Evolutionary conservation across 345 rosid species (phyloP), one percentile per base, ranked within the genome.

Genomic region (Arabidopsis suecica): DNA sequence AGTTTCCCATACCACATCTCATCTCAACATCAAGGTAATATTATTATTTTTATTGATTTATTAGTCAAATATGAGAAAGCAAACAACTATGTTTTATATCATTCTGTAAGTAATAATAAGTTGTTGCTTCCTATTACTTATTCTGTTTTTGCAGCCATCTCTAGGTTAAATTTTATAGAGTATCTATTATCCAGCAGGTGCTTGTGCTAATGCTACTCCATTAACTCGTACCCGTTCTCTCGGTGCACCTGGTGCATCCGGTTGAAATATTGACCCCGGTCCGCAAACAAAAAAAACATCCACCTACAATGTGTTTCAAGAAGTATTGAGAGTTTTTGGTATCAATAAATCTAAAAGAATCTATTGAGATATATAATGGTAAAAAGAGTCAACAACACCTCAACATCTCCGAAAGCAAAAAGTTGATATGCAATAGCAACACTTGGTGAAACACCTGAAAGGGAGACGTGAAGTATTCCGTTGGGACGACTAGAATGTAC

Each of bases 361-460:
- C 22, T n/a, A 2, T n/a, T 44, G 16, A 13, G 22, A 3, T 3
- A 28, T 28, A 28, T 28, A 47, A 53, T 50, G 55, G 28, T 53
- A 53, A 53, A 53, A 55, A 13, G 36, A 55, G 36, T 28, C 4
- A 55, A 55, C 30, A 55, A 55, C 30, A 55, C 60, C 60, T 55
- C 37, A 55, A 55, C 6, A 5, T 16, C 3, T 55, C 60, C 60
- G 4, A 3, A 28, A 55, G 60, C n/a, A 30, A 28, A 0, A 55
- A 55, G 60, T 5, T 1, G 12, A 28, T 4, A 1, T 28, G 16
- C 60, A 13, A 55, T 6, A 12, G 60, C 36, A 55, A 30, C 37
- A 7, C 16, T 14, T 30, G 2, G 18, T 30, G 1, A 1, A 55
- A 0, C 37, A 55, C 4, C 60, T 4, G 60, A 25, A 5, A 55